Evolutionary conservation across 345 rosid genomes (phyloP), one percentile per base, ranked within the genome.

Genomic region (Camelina hispida): DNA sequence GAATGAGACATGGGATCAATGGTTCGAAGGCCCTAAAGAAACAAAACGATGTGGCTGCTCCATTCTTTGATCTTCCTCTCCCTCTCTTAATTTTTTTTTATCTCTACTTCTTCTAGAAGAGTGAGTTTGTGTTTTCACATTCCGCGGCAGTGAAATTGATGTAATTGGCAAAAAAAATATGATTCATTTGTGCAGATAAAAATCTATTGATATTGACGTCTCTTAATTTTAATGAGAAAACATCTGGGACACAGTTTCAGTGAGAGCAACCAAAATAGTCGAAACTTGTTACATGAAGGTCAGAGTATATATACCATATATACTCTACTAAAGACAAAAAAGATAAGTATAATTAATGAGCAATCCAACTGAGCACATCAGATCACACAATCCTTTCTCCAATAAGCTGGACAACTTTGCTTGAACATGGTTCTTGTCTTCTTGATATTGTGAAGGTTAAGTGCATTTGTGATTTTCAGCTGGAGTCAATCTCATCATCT

Each of bases 351-450:
- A 90, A 95, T 54, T 78, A 87, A 81, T 91, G 96, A 3, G 93
- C 90, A 51, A 90, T 84, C 97, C 98, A 94, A 48, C 94, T 93
- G 7, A 92, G 87, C 59, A 93, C 97, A 72, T 95, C 60, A 93
- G 96, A 73, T 95, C 97, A 15, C 84, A 84, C 54, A 89, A 81
- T 66, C 96, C 99, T 20, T 20, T 95, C 97, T 17, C 97, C 97
- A 9, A 95, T 91, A 47, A 28, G 90, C 85, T 16, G 97, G 96
- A 79, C 92, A 85, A 42, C 97, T 90, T 62, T 37, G 97, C 88
- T 88, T 92, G 97, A 58, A 94, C 97, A 65, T 94, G 97, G 73
- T 84, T 94, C 86, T 28, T 28, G 30, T 28, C 30, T 28, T 3
- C 30, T 88, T 91, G 77, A 94, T 94, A 81, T 88, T 85, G 69